Evolutionary conservation across 192 early-diverging fungal species (phyloP).

Genomic region (Podila clonocystis): DNA sequence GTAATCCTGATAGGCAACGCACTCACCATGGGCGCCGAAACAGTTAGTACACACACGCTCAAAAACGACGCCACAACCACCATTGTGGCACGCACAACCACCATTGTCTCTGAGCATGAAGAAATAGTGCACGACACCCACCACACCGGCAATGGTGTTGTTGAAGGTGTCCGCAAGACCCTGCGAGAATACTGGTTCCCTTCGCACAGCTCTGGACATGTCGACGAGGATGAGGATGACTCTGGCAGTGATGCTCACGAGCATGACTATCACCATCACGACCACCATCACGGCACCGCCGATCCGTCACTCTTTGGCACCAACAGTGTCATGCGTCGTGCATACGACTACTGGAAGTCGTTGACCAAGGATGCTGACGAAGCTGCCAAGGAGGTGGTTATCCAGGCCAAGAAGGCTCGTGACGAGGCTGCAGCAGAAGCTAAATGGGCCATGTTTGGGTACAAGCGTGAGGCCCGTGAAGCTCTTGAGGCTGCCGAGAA

Average conservation of each 20-base stretch:
- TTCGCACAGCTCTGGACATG: background rate
- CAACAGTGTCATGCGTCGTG: conserved; percentile 31
- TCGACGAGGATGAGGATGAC: conserved; percentile 3
- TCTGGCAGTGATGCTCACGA: conserved; percentile 1
- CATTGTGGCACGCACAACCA: conserved; percentile 31
- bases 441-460: conserved; percentile 47
- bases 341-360: conserved; percentile 42
- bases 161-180: conserved; percentile 26
- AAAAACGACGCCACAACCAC: conserved; percentile 32
- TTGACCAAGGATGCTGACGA: conserved; percentile 34
- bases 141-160: background rate
- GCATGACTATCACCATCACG: background rate
- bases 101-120: conserved; percentile 40
- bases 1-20: background rate
- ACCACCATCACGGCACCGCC: background rate
- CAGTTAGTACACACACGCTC: conserved; percentile 36
- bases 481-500: conserved; percentile 27
- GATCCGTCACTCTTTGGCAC: background rate
- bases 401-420: conserved; percentile 24
- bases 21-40: conserved; percentile 11
- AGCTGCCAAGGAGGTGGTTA: conserved; percentile 24
- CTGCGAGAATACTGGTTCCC: conserved; percentile 45
- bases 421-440: conserved; percentile 38
- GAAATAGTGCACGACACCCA: conserved; percentile 10
- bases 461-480: conserved; percentile 42